Evolutionary conservation across 805 yeast genomes (phyloP).

Genomic region (Zygosaccharomyces kombuchaensis): DNA sequence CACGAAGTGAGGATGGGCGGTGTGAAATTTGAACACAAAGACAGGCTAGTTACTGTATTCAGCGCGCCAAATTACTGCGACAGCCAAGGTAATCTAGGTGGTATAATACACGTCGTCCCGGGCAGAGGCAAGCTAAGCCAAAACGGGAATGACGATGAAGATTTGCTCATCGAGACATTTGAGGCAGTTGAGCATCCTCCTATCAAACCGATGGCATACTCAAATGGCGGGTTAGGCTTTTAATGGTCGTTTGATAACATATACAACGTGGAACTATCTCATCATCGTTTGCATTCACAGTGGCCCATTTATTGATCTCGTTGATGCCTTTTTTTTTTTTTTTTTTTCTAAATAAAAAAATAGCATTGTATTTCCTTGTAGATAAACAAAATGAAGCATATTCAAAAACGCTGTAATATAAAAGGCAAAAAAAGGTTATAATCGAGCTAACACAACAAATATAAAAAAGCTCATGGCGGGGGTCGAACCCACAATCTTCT

Average conservation of each 20-base stretch:
- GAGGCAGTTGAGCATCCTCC: conserved; percentile 87
- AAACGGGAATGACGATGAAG: conserved; percentile 41
- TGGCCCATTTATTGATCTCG: neutral
- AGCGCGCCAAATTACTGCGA: conserved; percentile 98
- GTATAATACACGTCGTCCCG: conserved; percentile 65
- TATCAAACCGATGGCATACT: conserved; percentile 91
- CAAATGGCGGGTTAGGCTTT: conserved; percentile 44
- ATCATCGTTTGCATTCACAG: neutral
- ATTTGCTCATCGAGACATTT: conserved; percentile 56
- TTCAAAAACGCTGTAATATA: too few relatives aligned
- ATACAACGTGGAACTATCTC: neutral
- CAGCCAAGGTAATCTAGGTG: conserved; percentile 85
- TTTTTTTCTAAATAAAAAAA: neutral
- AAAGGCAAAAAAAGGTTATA: too few relatives aligned
- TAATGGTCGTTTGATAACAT: conserved; percentile 11
- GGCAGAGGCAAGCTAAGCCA: conserved; percentile 37
- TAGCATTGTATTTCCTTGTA: neutral
- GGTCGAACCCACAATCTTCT: conserved; percentile 55
- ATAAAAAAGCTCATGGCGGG: conserved; percentile 46
- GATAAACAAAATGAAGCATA: neutral
- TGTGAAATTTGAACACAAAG: conserved; percentile 81
- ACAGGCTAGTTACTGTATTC: conserved; percentile 86
- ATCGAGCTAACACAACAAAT: neutral
- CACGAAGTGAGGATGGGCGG: conserved; percentile 96
- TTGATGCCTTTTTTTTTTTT: neutral